phyloP scores from a whole-genome alignment of 306 rosid species.

The Cicer chorassanicum region DNA sequence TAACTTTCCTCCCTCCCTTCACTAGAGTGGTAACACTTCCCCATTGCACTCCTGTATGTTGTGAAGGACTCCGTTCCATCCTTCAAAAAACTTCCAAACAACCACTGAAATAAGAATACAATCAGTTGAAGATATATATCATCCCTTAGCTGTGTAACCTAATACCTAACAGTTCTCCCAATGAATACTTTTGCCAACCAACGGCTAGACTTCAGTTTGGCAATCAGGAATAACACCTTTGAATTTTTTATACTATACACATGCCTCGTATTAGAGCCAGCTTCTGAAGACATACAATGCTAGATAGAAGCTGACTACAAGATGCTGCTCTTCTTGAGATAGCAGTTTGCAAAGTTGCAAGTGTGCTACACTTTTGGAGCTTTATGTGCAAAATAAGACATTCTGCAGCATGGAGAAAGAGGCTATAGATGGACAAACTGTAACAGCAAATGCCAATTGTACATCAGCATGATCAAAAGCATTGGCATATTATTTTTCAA shows the following conservation, averaged over 20 bases:
- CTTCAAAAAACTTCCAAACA: constrained; percentile 25
- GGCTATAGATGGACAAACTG: constrained; percentile 14
- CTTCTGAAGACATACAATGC: constrained; percentile 38
- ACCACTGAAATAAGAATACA: constrained; percentile 34
- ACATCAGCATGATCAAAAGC: constrained; percentile 45
- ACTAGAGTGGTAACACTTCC: constrained; percentile 14
- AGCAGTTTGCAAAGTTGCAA: constrained; percentile 13
- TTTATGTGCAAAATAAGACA: constrained; percentile 11
- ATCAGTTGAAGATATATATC: constrained; percentile 28
- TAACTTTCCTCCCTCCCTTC: constrained; percentile 28
- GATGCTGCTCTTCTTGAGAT: constrained; percentile 15
- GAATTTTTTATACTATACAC: background rate
- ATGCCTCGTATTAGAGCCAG: constrained; percentile 19
- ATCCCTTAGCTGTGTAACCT: constrained; percentile 27
- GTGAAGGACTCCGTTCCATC: constrained; percentile 11
- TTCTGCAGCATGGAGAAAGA: background rate
- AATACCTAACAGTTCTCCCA: background rate
- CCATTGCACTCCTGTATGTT: background rate
- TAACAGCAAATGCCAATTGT: constrained; percentile 46
- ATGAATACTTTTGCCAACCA: constrained; percentile 34
- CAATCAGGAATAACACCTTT: constrained; percentile 7
- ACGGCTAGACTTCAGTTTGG: background rate
- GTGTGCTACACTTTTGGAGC: constrained; percentile 3
- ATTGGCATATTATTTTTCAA: constrained; percentile 61
- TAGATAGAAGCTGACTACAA: constrained; percentile 18